Conservation (phyloP, 116 monocot genomes). For the Iris pallida region DNA sequence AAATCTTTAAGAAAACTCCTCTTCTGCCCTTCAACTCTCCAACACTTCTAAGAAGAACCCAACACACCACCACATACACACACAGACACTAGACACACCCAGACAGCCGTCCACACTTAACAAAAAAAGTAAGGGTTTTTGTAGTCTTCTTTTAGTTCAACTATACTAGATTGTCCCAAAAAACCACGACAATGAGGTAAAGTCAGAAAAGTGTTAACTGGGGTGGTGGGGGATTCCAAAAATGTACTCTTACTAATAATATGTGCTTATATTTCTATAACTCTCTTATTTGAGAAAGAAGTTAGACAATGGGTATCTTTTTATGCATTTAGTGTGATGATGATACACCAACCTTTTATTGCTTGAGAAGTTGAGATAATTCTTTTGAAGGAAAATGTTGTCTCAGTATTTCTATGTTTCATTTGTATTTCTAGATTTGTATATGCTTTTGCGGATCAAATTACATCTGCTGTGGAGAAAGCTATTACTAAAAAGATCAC, state of each 20-base stretch:
- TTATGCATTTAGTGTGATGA: background rate
- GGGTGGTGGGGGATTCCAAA: no score
- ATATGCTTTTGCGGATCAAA: constrained; percentile 75
- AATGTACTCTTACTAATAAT: no score
- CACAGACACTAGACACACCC: no score
- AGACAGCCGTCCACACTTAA: no score
- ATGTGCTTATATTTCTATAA: no score
- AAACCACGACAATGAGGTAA: background rate
- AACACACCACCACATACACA: no score
- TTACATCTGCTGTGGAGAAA: constrained; percentile 62
- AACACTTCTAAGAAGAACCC: no score
- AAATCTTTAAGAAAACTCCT: no score
- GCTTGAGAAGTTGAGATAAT: background rate
- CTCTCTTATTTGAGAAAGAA: no score
- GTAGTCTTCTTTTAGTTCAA: background rate
- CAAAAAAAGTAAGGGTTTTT: background rate
- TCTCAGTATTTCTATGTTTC: background rate
- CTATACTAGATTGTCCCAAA: background rate
- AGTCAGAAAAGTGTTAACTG: no score
- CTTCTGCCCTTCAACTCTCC: no score
- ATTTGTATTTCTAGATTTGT: constrained; percentile 53
- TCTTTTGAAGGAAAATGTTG: background rate
- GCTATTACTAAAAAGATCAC: constrained; percentile 68
- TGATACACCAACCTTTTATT: background rate
- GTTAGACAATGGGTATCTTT: background rate